Evolutionary conservation across 495 filamentous ascomycete genomes (phyloP), one percentile per base, ranked within the genome.

Genomic region (Annulohypoxylon bovei): DNA sequence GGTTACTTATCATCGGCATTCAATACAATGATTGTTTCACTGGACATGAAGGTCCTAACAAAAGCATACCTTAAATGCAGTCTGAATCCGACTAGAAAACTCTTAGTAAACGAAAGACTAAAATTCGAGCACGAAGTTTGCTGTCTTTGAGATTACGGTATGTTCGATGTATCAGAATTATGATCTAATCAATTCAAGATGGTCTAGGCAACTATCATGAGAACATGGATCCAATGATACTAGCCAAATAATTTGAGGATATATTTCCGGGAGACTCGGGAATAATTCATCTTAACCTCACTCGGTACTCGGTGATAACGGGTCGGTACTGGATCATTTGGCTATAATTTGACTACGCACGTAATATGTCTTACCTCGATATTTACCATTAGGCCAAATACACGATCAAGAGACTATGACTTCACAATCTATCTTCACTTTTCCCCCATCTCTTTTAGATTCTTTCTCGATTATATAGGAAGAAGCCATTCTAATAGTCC

Each of bases 1-100:
- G 64, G 65, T 62, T 58, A 69, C 63, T 70, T 57, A 64, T 52
- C 50, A 62, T 68, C 53, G 59, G 65, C 57, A 73, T 69, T 66
- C 70, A 58, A 73, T 70, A 73, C 70, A 66, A 55, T 58, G 44
- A 65, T 50, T 35, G 35, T 67, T 46, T 44, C 27, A 60, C 52
- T 65, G 46, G 39, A 18, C 7, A 12, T 60, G 27, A 23, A 50
- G 20, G 12, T 54, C 27, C 7, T 37, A 4, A 30, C 5, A 47
- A 18, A 25, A 32, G 25, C 8, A 47, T 46, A 20, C 25, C 12
- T 12, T 22, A n/a, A n/a, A n/a, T n/a, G n/a, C n/a, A n/a, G n/a
- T n/a, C n/a, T n/a, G n/a, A n/a, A n/a, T n/a, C n/a, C n/a, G n/a
- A n/a, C n/a, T n/a, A n/a, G n/a, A n/a, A n/a, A 40, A 40, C 2